phyloP scores from a whole-genome alignment of 169 alveolate species.

The Plasmodium knowlesi region DNA sequence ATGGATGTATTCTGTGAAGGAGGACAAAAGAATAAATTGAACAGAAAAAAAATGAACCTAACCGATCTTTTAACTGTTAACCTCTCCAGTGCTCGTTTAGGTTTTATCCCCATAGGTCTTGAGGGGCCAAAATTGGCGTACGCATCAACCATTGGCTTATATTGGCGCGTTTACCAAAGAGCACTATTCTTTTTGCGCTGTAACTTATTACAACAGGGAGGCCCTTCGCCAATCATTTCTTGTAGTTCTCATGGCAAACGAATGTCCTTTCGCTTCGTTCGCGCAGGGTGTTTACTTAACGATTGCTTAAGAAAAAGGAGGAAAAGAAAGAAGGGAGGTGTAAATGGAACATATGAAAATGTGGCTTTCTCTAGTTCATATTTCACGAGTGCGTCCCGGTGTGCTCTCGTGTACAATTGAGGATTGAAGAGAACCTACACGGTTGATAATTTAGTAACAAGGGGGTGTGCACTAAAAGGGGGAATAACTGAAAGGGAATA shows the following conservation, averaged over 20 bases:
- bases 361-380: neutral
- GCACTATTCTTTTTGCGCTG: neutral
- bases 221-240: neutral
- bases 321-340: neutral
- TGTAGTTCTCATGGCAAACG: neutral
- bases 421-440: neutral
- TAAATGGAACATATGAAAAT: neutral
- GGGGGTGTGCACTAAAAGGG: neutral
- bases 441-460: neutral
- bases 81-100: neutral
- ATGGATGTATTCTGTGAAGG: neutral
- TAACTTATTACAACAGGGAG: neutral
- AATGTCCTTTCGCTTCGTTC: neutral
- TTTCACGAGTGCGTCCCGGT: neutral
- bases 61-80: neutral
- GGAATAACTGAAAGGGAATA: too few relatives aligned
- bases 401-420: neutral
- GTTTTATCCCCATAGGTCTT: neutral
- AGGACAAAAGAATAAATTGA: neutral
- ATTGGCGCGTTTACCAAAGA: neutral
- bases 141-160: neutral
- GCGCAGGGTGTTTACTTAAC: neutral
- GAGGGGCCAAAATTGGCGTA: neutral
- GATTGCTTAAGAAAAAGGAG: neutral
- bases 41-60: neutral